These are phyloP conservation scores for Metschnikowia baotianmanensis DNA, from an alignment of 805 yeast species.

Conservation along the genomic window DNA sequence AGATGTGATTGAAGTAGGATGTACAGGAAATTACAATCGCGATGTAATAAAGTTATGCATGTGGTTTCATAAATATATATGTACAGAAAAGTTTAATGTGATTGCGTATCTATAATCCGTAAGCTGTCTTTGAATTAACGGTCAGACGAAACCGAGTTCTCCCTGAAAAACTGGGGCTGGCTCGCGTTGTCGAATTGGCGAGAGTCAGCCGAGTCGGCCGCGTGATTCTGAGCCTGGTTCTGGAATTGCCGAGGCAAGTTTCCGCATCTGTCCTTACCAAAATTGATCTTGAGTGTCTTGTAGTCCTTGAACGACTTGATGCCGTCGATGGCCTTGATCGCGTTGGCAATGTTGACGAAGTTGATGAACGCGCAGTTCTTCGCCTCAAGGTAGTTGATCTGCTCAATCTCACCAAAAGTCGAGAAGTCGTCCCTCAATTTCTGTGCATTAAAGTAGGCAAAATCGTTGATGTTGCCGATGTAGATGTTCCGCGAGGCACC, in stretches of 20 bases:
- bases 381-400: constrained; percentile 80
- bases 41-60: background rate
- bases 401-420: constrained; percentile 92
- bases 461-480: constrained; percentile 63
- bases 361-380: constrained; percentile 89
- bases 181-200: constrained; percentile 1
- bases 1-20: constrained; percentile 26
- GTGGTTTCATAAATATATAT: background rate
- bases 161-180: constrained; percentile 6
- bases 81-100: constrained; percentile 1
- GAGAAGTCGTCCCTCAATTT: constrained; percentile 71
- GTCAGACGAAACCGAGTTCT: constrained; percentile 12
- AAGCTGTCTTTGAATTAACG: constrained; percentile 5
- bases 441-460: constrained; percentile 50
- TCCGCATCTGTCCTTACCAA: constrained; percentile 67
- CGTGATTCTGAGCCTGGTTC: constrained; percentile 21
- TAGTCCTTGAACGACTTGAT: constrained; percentile 69
- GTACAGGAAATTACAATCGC: no score
- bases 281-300: constrained; percentile 63
- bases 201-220: constrained; percentile 6
- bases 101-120: no score
- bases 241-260: constrained; percentile 81
- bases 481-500: constrained; percentile 95
- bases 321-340: constrained; percentile 90
- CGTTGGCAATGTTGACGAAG: constrained; percentile 83